A percentile compares a stretch with the other conserved stretches of the same genome.
Conservation (phyloP, 2,329 filamentous ascomycete species). For the Aspergillus vadensis region DNA sequence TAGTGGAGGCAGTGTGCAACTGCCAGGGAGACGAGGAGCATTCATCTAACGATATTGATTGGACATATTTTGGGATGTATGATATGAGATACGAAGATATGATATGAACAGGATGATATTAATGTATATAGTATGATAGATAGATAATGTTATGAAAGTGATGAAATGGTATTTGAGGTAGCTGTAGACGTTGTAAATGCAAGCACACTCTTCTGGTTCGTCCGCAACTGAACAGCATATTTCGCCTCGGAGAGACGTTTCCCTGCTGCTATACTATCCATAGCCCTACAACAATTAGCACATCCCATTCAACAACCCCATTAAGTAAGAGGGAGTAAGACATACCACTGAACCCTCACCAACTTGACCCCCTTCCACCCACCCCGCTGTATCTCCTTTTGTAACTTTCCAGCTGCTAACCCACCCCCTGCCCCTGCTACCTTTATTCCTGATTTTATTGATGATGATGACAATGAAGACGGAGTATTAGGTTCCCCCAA, state of each 20-base stretch:
- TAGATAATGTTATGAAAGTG: constrained; percentile 2
- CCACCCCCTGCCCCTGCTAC: constrained; percentile 69
- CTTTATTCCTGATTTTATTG: constrained; percentile 28
- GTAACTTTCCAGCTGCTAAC: constrained; percentile 74
- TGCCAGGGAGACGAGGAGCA: constrained; percentile 3
- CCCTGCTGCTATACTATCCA: constrained; percentile 79
- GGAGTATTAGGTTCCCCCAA: constrained; percentile 60
- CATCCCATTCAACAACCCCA: not conserved
- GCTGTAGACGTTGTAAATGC: not conserved
- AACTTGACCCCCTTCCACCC: constrained; percentile 74
- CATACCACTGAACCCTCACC: constrained; percentile 77
- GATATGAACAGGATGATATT: constrained; percentile 10
- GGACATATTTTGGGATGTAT: constrained; percentile 1
- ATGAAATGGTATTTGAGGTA: not conserved
- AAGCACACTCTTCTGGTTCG: constrained; percentile 65
- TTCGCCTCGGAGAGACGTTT: constrained; percentile 73
- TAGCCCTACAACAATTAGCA: constrained; percentile 57
- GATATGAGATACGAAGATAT: constrained; percentile 16
- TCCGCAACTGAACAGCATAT: constrained; percentile 67
- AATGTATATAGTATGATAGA: constrained; percentile 15
- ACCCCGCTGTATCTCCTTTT: constrained; percentile 72
- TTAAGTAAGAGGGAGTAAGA: constrained; percentile 21
- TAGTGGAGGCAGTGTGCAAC: constrained; percentile 4
- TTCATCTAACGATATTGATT: constrained; percentile 14
- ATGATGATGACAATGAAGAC: no score